Base-by-base conservation (phyloP, 371 early-diverging fungal species). In the Rhizomucor pusillus region DNA sequence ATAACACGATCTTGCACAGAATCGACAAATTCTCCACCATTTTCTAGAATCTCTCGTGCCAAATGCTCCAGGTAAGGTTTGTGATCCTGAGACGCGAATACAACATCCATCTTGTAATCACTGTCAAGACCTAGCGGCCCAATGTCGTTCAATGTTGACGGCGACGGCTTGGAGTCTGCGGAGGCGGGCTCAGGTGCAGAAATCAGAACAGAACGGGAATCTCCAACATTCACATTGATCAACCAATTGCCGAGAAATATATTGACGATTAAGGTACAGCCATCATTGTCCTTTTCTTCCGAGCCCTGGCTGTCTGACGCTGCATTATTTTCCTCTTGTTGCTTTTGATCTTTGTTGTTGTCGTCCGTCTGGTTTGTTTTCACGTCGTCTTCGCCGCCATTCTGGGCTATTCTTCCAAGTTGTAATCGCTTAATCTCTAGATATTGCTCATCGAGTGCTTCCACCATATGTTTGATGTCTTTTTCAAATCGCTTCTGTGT, bases 181-280 rank as follows among this genome's bases (percentile, higher is more conserved):
- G 66, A 58, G 0, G 57, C 41, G 18, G 68, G 63, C 19, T 75
- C 79, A 13, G 79, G 76, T 12, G 72, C 74, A 13, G 79, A 72
- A 39, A 75, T 72, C 33, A 81, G 56, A 20, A 91, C 79, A 1
- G 88, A 81, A n/a, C 93, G 81, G 19, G 89, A 87, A 63, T 93
- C 92, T 18, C 93, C 93, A 3, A 93, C 88, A 56, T 93, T 93
- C 52, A 84, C 63, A 66, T 88, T 89, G 43, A 90, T 79, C 13
- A 90, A 56, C 86, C 87, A 90, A n/a, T 81, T 83, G 46, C 79
- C 81, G 49, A 82, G 73, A 46, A 93, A 76, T 3, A 93, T 57
- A 52, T 88, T 89, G 29, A 88, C 77, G 19, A 90, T 77, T 18
- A 93, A 63, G 0, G 93, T 91, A 57, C 90, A 88, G 0, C 93